Base-by-base conservation (phyloP, 2,329 filamentous ascomycete species). In the Fusarium sp. region DNA sequence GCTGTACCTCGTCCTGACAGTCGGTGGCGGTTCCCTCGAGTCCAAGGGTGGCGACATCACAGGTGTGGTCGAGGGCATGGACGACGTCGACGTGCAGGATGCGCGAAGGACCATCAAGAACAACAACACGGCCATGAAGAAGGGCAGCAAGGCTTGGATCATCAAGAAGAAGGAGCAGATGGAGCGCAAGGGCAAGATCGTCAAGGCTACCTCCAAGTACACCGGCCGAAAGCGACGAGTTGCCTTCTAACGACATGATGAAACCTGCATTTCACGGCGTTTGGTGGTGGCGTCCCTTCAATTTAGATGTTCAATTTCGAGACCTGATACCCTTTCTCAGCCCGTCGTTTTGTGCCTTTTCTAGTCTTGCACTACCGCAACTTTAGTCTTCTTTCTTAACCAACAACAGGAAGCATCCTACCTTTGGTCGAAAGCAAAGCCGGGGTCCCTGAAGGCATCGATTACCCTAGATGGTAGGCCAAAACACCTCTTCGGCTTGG, bases 1-100 rank as follows among this genome's bases (percentile, higher is more conserved):
- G 87, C 87, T 97, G n/a, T 99, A 99, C 82, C 88, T 99, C 3
- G 96, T 99, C 0, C 85, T 99, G 35, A 98, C 95, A 0, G 97
- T 98, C 2, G 97, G 96, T 35, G 91, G 90, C 5, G 84, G 84
- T 0, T 85, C 83, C 1, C 80, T 85, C 1, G 85, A 86, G 2
- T 86, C 85, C 35, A 83, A 82, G 52, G 88, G 89, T 2, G 93
- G 93, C 10, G 95, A 98, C 81, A 98, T 99, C 73, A 98, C 95
- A 0, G 93, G 94, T 7, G 93, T 98, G 4, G 95, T 99, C 14
- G 89, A 92, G 69, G 94, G 94, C 2, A 94, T 98, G 95, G 94
- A 97, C 22, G 93, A 89, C 45, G 95, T 98, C 8, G 94, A 97
- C 81, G 90, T 98, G 10, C 81, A 94, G 77, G 95, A 97, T 81